Base-by-base conservation (phyloP, 2,329 filamentous ascomycete species). In the Fusarium nodosum region DNA sequence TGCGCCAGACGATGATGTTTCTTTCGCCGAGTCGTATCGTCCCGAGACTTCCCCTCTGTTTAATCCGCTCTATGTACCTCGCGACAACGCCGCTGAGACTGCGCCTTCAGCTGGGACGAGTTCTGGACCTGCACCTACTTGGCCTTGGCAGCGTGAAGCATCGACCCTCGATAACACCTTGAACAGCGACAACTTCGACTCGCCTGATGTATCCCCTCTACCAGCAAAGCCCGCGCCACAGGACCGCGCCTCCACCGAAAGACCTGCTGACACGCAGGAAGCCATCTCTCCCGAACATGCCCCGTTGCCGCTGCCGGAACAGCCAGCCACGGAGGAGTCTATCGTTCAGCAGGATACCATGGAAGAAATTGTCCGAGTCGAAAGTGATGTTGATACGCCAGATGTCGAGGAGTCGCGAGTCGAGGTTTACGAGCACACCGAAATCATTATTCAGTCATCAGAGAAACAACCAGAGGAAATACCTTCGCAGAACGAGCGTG, bases 21-120 rank as follows among this genome's bases (percentile, higher is more conserved):
- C 71, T n/a, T 74, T 74, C 31, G 71, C 72, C n/a, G 72, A 74
- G 24, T 74, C 72, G 1, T 74, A 67, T 55, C 62, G 64, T 12
- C 72, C 68, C 28, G 72, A 74, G 36, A 47, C 60, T 2, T 74
- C 72, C 3, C 72, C 72, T 22, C 39, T 74, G 8, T 74, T 74
- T 51, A 74, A 74, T 18, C 65, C 72, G 2, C 28, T 63, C 12
- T 64, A 64, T 26, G 24, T 60, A 12, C 31, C 68, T 28, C 66
- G 48, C 20, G 30, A 58, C 10, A 46, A 33, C 38, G 46, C 59
- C 15, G 30, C 56, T 34, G 71, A 69, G 38, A 60, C 56, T 28
- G 26, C 61, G 3, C 26, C 48, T 12, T 46, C 63, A 3, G 18
- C 51, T 3, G 48, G 31, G 10, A 50, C 58, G 44, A 74, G 63